These are phyloP conservation scores for Phytopythium litorale DNA, from an alignment of 352 stramenopile species.

Conservation along the genomic window DNA sequence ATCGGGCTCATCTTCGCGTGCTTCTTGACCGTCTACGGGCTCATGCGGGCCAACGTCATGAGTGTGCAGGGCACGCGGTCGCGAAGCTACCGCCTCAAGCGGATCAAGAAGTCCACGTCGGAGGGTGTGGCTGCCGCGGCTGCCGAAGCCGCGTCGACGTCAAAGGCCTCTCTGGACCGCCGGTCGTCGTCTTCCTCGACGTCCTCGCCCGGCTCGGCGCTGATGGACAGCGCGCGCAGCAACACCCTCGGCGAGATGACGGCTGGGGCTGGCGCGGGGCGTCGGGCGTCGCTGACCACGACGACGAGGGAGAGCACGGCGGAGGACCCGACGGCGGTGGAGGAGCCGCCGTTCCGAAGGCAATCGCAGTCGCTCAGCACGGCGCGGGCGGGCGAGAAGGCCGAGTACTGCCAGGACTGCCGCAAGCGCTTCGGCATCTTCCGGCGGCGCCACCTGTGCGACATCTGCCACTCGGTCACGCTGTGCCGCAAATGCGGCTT, in stretches of 20 bases:
- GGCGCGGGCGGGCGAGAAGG: conserved; percentile 19
- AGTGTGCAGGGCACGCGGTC: conserved; percentile 44
- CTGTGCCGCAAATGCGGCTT: conserved; percentile 59
- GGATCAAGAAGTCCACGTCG: conserved; percentile 42
- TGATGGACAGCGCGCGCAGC: conserved; percentile 21
- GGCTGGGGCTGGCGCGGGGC: neutral
- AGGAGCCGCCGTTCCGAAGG: conserved; percentile 17
- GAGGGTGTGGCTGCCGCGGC: conserved; percentile 11
- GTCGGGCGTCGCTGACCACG: neutral
- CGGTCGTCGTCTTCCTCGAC: conserved; percentile 30
- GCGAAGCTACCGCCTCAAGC: conserved; percentile 41
- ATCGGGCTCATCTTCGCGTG: conserved; percentile 48
- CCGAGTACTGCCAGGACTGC: conserved; percentile 37
- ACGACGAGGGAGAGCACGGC: conserved; percentile 7
- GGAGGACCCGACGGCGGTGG: neutral
- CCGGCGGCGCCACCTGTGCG: conserved; percentile 45
- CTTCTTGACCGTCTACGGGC: conserved; percentile 50
- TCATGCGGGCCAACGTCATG: conserved; percentile 51
- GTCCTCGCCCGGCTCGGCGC: conserved; percentile 23
- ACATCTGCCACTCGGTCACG: conserved; percentile 48
- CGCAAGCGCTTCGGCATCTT: conserved; percentile 67
- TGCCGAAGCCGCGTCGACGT: conserved; percentile 5
- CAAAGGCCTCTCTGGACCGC: conserved; percentile 11
- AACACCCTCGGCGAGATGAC: conserved; percentile 15
- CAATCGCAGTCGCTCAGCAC: conserved; percentile 20